Evolutionary conservation across 2,329 filamentous ascomycete genomes (phyloP), one percentile per base, ranked within the genome.

Genomic region (Aspergillus ochraceus): DNA sequence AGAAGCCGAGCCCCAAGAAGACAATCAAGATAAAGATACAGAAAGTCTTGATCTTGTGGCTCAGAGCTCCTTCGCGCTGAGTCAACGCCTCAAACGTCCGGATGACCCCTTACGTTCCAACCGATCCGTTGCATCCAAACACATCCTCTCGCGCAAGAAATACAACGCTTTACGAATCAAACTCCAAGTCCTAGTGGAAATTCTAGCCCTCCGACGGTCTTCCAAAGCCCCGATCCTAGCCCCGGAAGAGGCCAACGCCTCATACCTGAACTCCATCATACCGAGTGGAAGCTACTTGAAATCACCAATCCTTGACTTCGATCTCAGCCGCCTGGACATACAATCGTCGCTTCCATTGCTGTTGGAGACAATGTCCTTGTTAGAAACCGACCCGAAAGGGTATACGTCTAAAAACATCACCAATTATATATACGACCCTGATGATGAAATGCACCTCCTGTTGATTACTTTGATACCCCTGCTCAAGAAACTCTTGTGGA

Each of bases 151-250:
- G n/a, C 39, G 49, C 14, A 52, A 47, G 26, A 60, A 49, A 32
- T 49, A 29, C 22, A 10, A 17, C 20, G n/a, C 9, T 19, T 30
- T 60, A 29, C 55, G 59, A 39, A 39, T 39, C 32, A 58, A 55
- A 14, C 55, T 60, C 2, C 55, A 58, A 26, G 56, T 57, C 11
- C 42, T 58, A 9, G 42, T 55, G 9, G 55, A 49, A 17, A 20
- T 60, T 0, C 52, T 60, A 46, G 49, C 46, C 11, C 52, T 60
- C 6, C 51, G 30, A 22, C 11, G 20, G 11, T 47, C 45, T 22
- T 20, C 22, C 19, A 47, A 22, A 47, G 8, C 45, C 19, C 22
- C 45, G 6, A 24, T 22, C 4, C 19, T 24, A 22, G 19, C 20
- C 19, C 45, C 45, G 9, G 12, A 47, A 11, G 22, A 47, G 45